These are phyloP conservation scores for Leishmania amazonensis DNA, from an alignment of 208 protist genomes.

Conservation along the genomic window DNA sequence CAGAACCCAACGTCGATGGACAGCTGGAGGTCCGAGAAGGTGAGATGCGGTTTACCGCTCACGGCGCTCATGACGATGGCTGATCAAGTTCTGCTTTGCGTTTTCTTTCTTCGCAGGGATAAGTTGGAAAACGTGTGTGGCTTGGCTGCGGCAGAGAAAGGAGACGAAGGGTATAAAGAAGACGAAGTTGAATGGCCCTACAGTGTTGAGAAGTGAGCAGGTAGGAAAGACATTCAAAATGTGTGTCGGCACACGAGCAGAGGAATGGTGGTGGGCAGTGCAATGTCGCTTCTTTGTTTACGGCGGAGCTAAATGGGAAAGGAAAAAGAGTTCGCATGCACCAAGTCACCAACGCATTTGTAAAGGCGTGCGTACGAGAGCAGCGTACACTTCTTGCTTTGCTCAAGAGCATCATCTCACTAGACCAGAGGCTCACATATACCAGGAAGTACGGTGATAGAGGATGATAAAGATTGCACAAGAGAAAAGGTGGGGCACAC, in stretches of 20 bases:
- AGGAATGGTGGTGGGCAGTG: background rate
- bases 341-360: background rate
- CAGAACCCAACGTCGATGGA: slow-evolving; percentile 68
- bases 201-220: background rate
- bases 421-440: background rate
- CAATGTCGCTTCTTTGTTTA: background rate
- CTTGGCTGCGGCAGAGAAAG: background rate
- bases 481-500: background rate
- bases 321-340: background rate
- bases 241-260: background rate
- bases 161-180: background rate
- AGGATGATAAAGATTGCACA: background rate
- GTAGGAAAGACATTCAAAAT: background rate
- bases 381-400: background rate
- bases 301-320: no score
- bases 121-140: background rate
- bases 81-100: background rate
- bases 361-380: background rate
- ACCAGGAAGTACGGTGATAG: background rate
- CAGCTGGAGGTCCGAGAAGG: slow-evolving; percentile 38
- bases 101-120: background rate
- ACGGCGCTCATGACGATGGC: background rate
- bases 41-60: slow-evolving; percentile 15
- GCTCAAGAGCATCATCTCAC: background rate
- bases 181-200: background rate